Base-by-base conservation (phyloP, 148 eudicot species). In the Amaranthus hypochondriacus region DNA sequence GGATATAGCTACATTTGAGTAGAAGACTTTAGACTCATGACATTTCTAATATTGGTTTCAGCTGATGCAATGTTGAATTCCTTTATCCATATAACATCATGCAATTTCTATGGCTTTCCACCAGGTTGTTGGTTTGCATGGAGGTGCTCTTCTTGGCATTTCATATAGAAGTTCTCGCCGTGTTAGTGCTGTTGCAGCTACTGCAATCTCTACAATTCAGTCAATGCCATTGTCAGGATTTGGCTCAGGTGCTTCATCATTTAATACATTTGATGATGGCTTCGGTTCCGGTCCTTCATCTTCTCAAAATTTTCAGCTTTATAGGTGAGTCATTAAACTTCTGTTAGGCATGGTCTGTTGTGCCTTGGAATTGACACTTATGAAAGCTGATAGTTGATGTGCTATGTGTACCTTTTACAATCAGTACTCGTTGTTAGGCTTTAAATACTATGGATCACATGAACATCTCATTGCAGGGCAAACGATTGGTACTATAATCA, bases 61-160 rank as follows among this genome's bases (percentile, higher is more conserved):
- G 48, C 49, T 4, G 39, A 43, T 14, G 68, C 39, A 28, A 28
- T 28, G 39, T 28, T 28, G 39, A 28, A 28, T 28, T 28, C 62
- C 42, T 64, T 47, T 18, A 13, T 42, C 48, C 9, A 14, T 63
- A 28, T 13, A 62, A 56, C 42, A 14, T 47, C 12, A 28, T 59
- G 61, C 68, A 55, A 73, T 63, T 76, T 56, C 18, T 51, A 68
- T 63, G 47, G 58, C 66, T 48, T 48, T 61, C 28, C 58, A 51
- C 12, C 69, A 87, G 90, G 86, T 95, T 60, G 81, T 84, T 76
- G 91, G 94, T 76, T 84, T 95, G 83, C 96, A 95, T 77, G 97
- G 99, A 48, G 99, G 99, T 39, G 89, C 97, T 42, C 81, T 92
- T 66, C 92, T 95, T 77, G 99, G 97, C 82, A 80, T 95, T 81